These are phyloP conservation scores for Arachis hypogaea DNA, from an alignment of 306 rosid species.

Conservation along the genomic window DNA sequence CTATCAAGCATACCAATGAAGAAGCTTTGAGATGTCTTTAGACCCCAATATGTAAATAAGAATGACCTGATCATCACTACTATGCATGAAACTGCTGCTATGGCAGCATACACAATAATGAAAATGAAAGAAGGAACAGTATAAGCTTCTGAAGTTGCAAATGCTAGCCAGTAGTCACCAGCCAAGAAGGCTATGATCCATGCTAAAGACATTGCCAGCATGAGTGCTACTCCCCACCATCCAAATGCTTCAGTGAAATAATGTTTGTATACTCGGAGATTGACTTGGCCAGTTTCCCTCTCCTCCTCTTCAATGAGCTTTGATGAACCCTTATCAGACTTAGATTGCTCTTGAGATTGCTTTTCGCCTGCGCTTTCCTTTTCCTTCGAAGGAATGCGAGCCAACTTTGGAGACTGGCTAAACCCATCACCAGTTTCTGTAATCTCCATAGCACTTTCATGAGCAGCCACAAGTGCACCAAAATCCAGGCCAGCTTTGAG, in stretches of 20 bases:
- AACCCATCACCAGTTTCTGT: conserved; percentile 53
- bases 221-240: conserved; percentile 72
- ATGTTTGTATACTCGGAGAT: conserved; percentile 61
- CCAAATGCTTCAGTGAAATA: conserved; percentile 86
- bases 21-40: conserved; percentile 73
- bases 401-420: conserved; percentile 40
- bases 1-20: conserved; percentile 63
- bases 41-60: conserved; percentile 56
- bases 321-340: conserved; percentile 53
- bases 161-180: conserved; percentile 83
- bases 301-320: conserved; percentile 87
- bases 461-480: conserved; percentile 84
- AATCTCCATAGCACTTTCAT: conserved; percentile 81
- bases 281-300: conserved; percentile 73
- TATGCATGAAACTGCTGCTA: conserved; percentile 46
- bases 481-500: conserved; percentile 69
- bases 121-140: conserved; percentile 51
- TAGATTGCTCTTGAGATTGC: conserved; percentile 48
- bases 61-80: conserved; percentile 53
- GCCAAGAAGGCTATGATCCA: conserved; percentile 62
- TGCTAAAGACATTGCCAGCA: conserved; percentile 49
- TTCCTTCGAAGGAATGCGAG: conserved; percentile 47
- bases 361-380: conserved; percentile 47
- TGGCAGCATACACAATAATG: conserved; percentile 61
- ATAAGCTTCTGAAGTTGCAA: conserved; percentile 60